A percentile compares a stretch with the other conserved stretches of the same genome.
Conservation (phyloP, 495 filamentous ascomycete genomes). For the Emericellopsis terricola region DNA sequence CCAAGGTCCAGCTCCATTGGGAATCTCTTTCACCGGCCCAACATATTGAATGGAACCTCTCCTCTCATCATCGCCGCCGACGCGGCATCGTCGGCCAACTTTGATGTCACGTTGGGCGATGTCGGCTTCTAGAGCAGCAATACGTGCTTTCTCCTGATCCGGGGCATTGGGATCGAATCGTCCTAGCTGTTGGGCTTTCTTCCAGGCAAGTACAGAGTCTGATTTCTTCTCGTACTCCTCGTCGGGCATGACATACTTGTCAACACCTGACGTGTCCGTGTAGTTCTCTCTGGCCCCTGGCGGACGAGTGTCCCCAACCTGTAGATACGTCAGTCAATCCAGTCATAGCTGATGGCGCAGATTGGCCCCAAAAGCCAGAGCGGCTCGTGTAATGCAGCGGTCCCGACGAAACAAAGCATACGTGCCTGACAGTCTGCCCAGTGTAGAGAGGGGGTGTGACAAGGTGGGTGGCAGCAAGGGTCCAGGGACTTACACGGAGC, state of each 20-base stretch:
- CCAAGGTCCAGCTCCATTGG: conserved; percentile 55
- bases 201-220: conserved; percentile 85
- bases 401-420: no score
- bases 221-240: conserved; percentile 67
- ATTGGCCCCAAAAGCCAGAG: conserved; percentile 2
- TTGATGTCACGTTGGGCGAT: conserved; percentile 47
- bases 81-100: conserved; percentile 43
- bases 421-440: no score
- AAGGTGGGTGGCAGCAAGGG: no score
- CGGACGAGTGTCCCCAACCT: conserved; percentile 73
- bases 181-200: conserved; percentile 76
- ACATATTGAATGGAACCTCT: conserved; percentile 74
- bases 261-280: conserved; percentile 57
- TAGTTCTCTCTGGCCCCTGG: conserved; percentile 52
- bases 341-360: no score
- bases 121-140: conserved; percentile 44
- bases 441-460: no score
- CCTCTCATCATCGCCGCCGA: conserved; percentile 46
- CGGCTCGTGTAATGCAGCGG: no score
- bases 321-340: no score
- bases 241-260: conserved; percentile 70
- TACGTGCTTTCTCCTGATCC: conserved; percentile 47
- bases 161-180: conserved; percentile 83
- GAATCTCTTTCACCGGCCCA: conserved; percentile 68
- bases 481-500: conserved; percentile 47